Base-by-base conservation (phyloP, 2,329 filamentous ascomycete genomes). In the Venturia asperata region DNA sequence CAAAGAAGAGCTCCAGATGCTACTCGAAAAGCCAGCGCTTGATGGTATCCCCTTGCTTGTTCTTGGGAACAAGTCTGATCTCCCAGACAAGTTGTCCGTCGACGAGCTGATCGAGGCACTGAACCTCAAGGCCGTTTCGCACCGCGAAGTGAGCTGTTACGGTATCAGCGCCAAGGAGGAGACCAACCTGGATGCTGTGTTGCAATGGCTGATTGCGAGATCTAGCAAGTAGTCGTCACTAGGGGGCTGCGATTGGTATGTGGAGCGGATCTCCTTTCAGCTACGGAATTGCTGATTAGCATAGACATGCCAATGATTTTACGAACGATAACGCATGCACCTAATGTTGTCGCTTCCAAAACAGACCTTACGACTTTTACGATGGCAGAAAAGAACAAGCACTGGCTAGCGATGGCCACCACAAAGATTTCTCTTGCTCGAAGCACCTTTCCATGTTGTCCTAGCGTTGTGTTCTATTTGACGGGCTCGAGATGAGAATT, bases 141-240 rank as follows among this genome's bases (percentile, higher is more conserved):
- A 91, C 72, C 90, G 94, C 65, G 94, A 99, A 77, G 93, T 99
- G 71, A 96, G 91, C 79, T 97, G 94, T 79, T 99, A 99, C 77
- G 93, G 93, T 68, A 97, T 99, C 79, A 97, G 92, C 76, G 94
- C 93, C 67, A 97, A 97, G 78, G 93, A 97, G 76, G 94, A 99
- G 79, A 99, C 93, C 66, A 99, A 99, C 78, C 86, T 99, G 69
- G 93, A 99, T 74, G 94, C 93, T 7, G 94, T 99, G 63, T 82
- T 99, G 72, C 90, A 96, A 75, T 99, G 94, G 90, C 82, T 99
- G 75, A 93, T 99, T 76, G 63, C 63, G 17, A 58, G 47, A 58
- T 55, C 63, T 9, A 61, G 60, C 60, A 64, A 64, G 63, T 64
- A 58, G 61, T 58, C 17, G 52, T 58, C 30, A 19, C 52, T 21